Base-by-base conservation (phyloP, 352 stramenopile species). In the Globisporangium uncinulatum region DNA sequence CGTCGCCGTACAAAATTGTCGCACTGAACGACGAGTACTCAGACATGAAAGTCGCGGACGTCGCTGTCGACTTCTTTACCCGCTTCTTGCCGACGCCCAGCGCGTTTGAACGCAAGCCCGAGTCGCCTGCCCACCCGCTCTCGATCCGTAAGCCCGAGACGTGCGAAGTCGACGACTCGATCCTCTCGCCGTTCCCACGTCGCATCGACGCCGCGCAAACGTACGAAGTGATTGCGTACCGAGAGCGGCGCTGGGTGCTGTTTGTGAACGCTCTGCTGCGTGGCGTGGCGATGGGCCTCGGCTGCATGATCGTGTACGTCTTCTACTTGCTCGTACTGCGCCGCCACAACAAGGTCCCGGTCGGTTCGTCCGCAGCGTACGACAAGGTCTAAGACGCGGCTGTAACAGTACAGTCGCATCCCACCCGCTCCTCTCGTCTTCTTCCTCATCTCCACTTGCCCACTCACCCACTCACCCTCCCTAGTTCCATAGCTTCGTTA, bases 11-110 rank as follows among this genome's bases (percentile, higher is more conserved):
- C 63, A 89, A 79, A 54, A 84, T 95, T 63, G 67, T 95, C 20
- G 83, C 86, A 58, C 67, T 95, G 4, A 95, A 95, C 59, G 86
- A 95, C 57, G 86, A 95, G 64, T 95, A 94, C 72, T 74, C 71
- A 20, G 80, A 93, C 63, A 89, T 92, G 79, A 58, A 61, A 31
- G 79, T 93, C 34, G 83, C 83, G 7, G 80, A 92, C 54, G 77
- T 69, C 10, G 82, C 79, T 17, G 51, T 74, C 39, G 71, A 87
- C 45, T 95, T 95, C 65, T 66, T 93, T 32, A 65, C 62, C 48
- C 83, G 70, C 36, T 91, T 93, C 48, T 51, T 94, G 34, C 80
- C 83, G 8, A 68, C 86, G 44, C 83, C 72, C 21, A 90, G 69
- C 51, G 67, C 75, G 55, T 95, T 68, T 52, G 86, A 95, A 65